phyloP scores from a whole-genome alignment of 2,329 filamentous ascomycete genomes.

The Trichoderma sp. region DNA sequence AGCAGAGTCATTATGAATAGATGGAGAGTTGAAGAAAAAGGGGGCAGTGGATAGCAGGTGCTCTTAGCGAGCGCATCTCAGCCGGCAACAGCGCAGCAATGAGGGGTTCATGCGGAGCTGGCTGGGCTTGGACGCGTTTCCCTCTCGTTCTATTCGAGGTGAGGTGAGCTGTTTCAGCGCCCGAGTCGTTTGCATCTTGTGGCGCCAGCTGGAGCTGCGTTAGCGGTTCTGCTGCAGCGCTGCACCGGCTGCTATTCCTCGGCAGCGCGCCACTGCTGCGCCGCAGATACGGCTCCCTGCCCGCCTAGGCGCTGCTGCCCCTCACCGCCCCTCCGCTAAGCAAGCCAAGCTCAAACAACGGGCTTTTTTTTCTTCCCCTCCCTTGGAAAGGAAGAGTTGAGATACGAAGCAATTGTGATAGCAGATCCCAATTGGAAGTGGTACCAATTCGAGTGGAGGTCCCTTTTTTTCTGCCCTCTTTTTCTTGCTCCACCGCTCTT shows the following conservation, averaged over 20 bases:
- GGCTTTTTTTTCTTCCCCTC: not conserved
- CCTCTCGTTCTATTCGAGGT: not conserved
- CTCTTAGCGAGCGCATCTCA: not conserved
- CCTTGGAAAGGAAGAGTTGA: not conserved
- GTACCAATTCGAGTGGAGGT: not conserved
- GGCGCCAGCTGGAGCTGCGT: not conserved
- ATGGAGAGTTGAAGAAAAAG: not conserved
- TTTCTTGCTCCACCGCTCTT: conserved; percentile 18
- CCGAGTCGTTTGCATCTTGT: not conserved
- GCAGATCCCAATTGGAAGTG: conserved; percentile 14
- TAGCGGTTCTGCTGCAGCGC: not conserved
- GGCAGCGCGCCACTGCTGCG: not conserved
- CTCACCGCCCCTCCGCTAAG: conserved; percentile 15
- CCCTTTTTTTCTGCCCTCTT: not conserved
- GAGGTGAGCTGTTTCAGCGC: not conserved
- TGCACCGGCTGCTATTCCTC: not conserved
- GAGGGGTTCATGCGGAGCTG: conserved; percentile 21
- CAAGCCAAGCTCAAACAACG: not conserved
- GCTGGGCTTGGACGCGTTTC: too few relatives aligned
- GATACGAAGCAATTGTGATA: not conserved
- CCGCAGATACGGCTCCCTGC: not conserved
- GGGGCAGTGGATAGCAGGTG: not conserved
- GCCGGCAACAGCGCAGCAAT: not conserved
- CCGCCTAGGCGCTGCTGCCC: conserved; percentile 1
- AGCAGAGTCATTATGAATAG: not conserved